Conservation (phyloP, 306 rosid species). For the Rosa chinensis region DNA sequence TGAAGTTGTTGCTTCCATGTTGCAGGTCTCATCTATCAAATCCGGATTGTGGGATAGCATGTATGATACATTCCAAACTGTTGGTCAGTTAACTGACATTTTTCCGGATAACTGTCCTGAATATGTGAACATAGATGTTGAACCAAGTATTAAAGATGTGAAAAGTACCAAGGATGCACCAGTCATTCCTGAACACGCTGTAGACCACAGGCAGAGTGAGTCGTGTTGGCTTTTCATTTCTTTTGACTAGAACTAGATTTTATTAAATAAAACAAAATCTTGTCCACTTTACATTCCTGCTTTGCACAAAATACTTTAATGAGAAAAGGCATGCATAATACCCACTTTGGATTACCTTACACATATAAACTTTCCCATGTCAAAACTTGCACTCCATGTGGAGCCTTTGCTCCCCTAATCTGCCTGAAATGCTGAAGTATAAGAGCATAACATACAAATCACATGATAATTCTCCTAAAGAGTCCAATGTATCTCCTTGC, state of each 20-base stretch:
- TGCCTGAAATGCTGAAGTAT: not conserved
- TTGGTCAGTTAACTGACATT: slow-evolving; percentile 41
- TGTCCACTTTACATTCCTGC: not conserved
- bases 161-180: not conserved
- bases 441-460: not conserved
- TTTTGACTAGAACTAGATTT: not conserved
- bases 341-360: not conserved
- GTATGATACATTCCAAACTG: slow-evolving; percentile 67
- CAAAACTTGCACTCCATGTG: not conserved
- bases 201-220: slow-evolving; percentile 49
- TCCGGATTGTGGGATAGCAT: slow-evolving; percentile 87
- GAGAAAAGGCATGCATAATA: not conserved
- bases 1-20: slow-evolving; percentile 4
- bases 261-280: not conserved
- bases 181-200: slow-evolving; percentile 17
- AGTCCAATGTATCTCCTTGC: not conserved
- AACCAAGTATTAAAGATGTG: slow-evolving; percentile 43
- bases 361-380: not conserved
- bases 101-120: slow-evolving; percentile 38
- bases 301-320: not conserved
- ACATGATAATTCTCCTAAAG: not conserved
- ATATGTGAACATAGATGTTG: slow-evolving; percentile 61
- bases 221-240: not conserved
- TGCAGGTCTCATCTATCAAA: slow-evolving; percentile 74
- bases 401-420: not conserved